Evolutionary conservation across 2,329 filamentous ascomycete species (phyloP).

Genomic region (Ceratocystis alfenasii): DNA sequence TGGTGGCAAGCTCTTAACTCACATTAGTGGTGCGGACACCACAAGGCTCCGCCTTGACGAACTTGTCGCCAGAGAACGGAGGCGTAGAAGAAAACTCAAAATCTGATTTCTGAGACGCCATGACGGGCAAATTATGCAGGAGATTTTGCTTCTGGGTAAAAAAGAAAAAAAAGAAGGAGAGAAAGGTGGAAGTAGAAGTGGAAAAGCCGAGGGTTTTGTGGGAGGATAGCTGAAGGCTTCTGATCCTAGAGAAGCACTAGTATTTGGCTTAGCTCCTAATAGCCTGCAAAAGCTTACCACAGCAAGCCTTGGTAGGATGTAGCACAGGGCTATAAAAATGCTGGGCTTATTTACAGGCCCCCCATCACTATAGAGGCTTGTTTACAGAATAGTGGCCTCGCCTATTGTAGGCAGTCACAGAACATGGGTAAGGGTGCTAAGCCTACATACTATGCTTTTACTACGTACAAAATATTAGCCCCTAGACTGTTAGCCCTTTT

Average conservation of each 20-base stretch:
- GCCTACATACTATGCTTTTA: not conserved
- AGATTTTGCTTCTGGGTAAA: conserved; percentile 6
- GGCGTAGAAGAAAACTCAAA: conserved; percentile 36
- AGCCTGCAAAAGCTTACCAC: not conserved
- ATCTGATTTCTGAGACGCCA: conserved; percentile 29
- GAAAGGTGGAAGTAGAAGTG: conserved; percentile 6
- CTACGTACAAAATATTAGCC: not conserved
- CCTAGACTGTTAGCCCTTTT: not conserved
- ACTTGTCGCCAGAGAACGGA: conserved; percentile 40
- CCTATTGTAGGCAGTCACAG: not conserved
- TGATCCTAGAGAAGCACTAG: conserved; percentile 4
- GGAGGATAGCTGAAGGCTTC: not conserved
- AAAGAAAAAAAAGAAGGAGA: conserved; percentile 8
- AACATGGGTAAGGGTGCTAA: not conserved
- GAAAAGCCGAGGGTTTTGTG: conserved; percentile 18
- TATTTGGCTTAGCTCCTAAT: not conserved
- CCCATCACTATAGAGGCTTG: not conserved
- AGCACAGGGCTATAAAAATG: not conserved
- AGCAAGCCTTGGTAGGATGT: not conserved
- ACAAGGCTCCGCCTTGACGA: conserved; percentile 56
- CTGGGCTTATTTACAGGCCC: not conserved
- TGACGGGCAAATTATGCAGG: conserved; percentile 18
- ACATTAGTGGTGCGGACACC: conserved; percentile 35
- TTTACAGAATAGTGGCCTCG: not conserved
- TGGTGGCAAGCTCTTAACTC: conserved; percentile 26